Percentiles rank a stretch among this genome's conserved stretches.
Evolutionary conservation across 73 alveolate species (phyloP).

Genomic region (Tetrahymena borealis): DNA sequence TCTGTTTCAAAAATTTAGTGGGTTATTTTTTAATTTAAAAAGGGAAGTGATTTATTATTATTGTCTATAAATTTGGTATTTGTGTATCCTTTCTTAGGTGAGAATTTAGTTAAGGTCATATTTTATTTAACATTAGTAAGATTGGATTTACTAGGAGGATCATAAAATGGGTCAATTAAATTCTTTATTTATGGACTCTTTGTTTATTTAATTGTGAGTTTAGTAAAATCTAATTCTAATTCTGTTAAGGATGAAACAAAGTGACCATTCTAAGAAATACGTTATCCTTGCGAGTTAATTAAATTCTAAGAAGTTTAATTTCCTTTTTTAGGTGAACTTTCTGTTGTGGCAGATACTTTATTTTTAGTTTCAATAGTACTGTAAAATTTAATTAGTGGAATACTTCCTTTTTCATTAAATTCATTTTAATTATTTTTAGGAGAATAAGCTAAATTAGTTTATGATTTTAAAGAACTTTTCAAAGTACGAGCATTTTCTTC

Average conservation of each 20-base stretch:
- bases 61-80: background rate
- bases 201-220: background rate
- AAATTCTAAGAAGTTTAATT: background rate
- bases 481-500: background rate
- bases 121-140: background rate
- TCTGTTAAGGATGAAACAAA: background rate
- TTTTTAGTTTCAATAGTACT: background rate
- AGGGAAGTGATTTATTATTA: background rate
- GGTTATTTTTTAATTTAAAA: background rate
- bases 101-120: background rate
- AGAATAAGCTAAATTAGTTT: background rate
- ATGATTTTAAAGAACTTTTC: background rate
- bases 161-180: background rate
- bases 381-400: background rate
- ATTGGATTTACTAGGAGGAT: background rate
- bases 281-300: background rate
- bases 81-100: background rate
- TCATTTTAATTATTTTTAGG: background rate
- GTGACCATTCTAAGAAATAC: background rate
- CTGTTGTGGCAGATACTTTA: background rate
- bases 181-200: background rate
- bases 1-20: background rate
- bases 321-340: background rate
- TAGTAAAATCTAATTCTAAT: background rate
- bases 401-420: background rate